Base-by-base conservation (phyloP, 1,284 basidiomycete genomes). In the Meira miltonrushii region DNA sequence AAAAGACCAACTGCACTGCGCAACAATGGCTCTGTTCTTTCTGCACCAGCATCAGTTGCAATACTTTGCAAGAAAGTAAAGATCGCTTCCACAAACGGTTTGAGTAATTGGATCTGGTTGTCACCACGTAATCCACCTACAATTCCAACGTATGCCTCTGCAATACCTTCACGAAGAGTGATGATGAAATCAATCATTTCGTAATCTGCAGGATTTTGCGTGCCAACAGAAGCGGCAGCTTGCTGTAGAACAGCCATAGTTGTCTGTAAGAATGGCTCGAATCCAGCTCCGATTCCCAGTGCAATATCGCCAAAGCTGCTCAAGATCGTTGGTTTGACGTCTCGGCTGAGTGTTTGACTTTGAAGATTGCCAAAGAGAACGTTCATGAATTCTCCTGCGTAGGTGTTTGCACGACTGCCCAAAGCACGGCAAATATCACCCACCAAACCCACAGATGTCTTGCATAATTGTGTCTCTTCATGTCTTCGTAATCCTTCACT, bases 301-400 rank as follows among this genome's bases (percentile, higher is more conserved):
- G 93, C 94, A 66, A 99, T 89, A 78, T 99, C 94, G 39, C 95
- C 95, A 74, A 99, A 98, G 80, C 90, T 92, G 13, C 89, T 88
- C 62, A 98, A 81, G 69, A 97, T 92, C 13, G 89, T 88, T 46
- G 97, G 94, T 84, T 99, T 99, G 76, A 97, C 95, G 67, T 89
- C 90, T 57, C 94, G 85, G 78, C 92, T 89, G 60, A 98, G 83
- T 40, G 91, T 86, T 0, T 93, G 88, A 69, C 89, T 92, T 79
- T 92, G 89, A 55, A 99, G 82, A 74, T 95, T 92, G 79, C 93
- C 89, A 43, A 96, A 84, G 21, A 99, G 83, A 8, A 90, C 88
- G 13, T 85, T 86, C 88, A 99, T 93, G 80, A 97, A 92, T 9
- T 86, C 83, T 68, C 86, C 84, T 46, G 90, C 87, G 79, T 92